Evolutionary conservation across 2,329 filamentous ascomycete species (phyloP), one percentile per base, ranked within the genome.

Genomic region (Phoma sp.): DNA sequence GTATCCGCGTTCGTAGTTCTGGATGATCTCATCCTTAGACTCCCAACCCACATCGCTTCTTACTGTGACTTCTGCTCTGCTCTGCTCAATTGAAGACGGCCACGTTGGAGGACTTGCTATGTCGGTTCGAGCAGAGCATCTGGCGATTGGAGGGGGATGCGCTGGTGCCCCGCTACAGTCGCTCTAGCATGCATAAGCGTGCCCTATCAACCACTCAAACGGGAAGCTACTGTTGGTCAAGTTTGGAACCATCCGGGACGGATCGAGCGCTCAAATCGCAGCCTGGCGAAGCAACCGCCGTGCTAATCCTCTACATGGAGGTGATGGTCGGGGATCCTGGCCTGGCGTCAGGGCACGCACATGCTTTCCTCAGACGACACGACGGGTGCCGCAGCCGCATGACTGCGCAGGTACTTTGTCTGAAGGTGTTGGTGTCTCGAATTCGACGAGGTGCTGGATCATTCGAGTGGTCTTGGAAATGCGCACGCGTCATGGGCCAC

Each of bases 261-360:
- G 69, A 70, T 71, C 69, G 69, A 70, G 61, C 48, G 63, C 51
- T 51, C 43, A 39, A 56, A 63, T 53, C 51, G 64, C 67, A 66
- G 64, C 60, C 68, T 72, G 61, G 65, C 67, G 66, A 70, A 61
- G 65, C 67, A 66, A 63, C 63, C 67, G 68, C 66, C 62, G 48
- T 38, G 52, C 46, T 38, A 36, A 60, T 57, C 50, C 57, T 46
- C 39, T 43, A 40, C 52, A 55, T 55, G 55, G 45, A 44, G 46
- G 21, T 13, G 55, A 48, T 32, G 29, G 47, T 49, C 51, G 51
- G 43, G 57, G 60, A 62, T 51, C 46, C 52, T 55, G 40, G 52
- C 10, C 46, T 50, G 33, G 29, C 44, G 43, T 44, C 56, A 58
- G 47, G 53, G 43, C 48, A 43, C 33, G 47, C 43, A 36, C 43